Evolutionary conservation across 2,329 filamentous ascomycete genomes (phyloP), one percentile per base, ranked within the genome.

Genomic region (Amauroascus niger): DNA sequence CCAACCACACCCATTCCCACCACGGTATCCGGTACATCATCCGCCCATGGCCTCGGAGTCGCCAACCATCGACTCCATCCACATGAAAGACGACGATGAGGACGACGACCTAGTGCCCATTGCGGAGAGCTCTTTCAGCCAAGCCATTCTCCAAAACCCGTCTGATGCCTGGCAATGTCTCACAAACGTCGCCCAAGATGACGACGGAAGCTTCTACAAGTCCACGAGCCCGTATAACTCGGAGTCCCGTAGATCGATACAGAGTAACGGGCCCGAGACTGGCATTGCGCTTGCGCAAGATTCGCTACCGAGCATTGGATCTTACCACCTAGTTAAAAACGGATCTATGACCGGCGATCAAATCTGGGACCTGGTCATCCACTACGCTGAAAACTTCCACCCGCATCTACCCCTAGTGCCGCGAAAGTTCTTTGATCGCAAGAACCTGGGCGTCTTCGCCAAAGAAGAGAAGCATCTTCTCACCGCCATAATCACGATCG

Each of bases 331-430:
- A 6, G 71, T 75, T 1, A 69, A 73, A 28, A 66, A 71, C 37
- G 66, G 67, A n/a, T 68, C 65, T 64, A 62, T 73, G 65, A 71
- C 79, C 70, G 63, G 69, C 55, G 71, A 73, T 13, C 76, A 74
- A 16, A 70, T 81, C 33, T 76, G 74, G 58, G 71, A 76, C 58
- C 68, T 81, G 39, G 70, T 81, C 16, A 67, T 71, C 37, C 80
- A 81, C 26, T 86, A 84, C 60, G 79, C 79, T 53, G 73, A 81
- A 54, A 76, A 81, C 57, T 87, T 84, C 59, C 83, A 87, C 61
- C 80, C 81, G 0, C 87, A 83, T 68, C 84, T 86, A 53, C 84
- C 84, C 0, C 70, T 88, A 24, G 83, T 84, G 0, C 80, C 83
- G 8, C 72, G 74, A 35, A 76, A 77, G 58, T 79, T 81, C 41